Conservation (phyloP, 257 asterid species). For the Nicotiana attenuata region DNA sequence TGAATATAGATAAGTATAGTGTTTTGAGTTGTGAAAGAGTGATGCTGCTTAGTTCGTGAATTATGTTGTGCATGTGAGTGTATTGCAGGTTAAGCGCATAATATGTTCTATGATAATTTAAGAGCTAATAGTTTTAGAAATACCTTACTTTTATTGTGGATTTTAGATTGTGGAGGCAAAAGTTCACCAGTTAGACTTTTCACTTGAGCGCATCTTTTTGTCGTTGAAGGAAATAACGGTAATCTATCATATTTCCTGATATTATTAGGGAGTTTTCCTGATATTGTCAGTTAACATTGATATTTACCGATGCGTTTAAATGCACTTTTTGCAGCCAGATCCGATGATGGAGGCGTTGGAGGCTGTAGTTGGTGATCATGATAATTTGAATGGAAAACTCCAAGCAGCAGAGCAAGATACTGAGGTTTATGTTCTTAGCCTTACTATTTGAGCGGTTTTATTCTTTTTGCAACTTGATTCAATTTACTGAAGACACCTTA, state of each 20-base stretch:
- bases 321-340: slow-evolving; percentile 66
- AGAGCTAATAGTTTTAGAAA: not conserved
- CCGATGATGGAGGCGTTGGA: slow-evolving; percentile 77
- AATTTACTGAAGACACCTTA: not conserved
- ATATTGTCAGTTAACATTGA: not conserved
- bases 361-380: slow-evolving; percentile 77
- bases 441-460: not conserved
- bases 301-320: not conserved
- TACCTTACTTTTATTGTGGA: not conserved
- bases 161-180: slow-evolving; percentile 81
- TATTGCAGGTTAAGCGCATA: not conserved
- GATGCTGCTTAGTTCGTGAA: not conserved
- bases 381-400: slow-evolving; percentile 50
- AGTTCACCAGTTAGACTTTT: slow-evolving; percentile 85
- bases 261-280: not conserved
- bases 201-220: slow-evolving; percentile 81
- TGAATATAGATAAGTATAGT: not conserved
- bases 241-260: slow-evolving; percentile 16
- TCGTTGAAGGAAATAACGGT: slow-evolving; percentile 84
- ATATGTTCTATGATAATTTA: not conserved
- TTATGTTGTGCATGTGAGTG: not conserved
- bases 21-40: not conserved
- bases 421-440: slow-evolving; percentile 40
- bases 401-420: slow-evolving; percentile 61
- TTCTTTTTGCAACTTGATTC: not conserved